Evolutionary conservation across 768 basidiomycete genomes (phyloP), one percentile per base, ranked within the genome.

Genomic region (Chalciporus chontae): DNA sequence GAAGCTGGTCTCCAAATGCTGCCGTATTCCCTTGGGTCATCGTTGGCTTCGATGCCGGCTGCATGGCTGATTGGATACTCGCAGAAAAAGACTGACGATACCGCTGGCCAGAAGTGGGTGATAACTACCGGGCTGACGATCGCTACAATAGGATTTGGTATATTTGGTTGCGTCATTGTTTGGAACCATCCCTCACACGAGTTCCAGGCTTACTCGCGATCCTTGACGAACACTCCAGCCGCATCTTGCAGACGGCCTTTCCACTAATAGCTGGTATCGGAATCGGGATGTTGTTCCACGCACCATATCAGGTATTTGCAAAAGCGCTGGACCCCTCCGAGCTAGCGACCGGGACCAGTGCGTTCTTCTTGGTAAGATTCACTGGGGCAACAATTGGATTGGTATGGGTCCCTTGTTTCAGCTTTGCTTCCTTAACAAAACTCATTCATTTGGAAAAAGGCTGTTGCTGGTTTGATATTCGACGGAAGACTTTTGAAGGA

Each of bases 331-430:
- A 79, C 49, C 78, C 81, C 7, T 71, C 77, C 41, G 84, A 90
- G 56, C 65, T 90, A 45, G 89, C 90, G 4, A 77, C 82, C 18
- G 86, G 87, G 26, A 93, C 90, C 9, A 85, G 88, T 61, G 89
- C 88, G 10, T 93, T 92, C 67, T 92, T 93, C 69, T 75, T 92
- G 48, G 87, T 90, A 40, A 78, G 90, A 39, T 92, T 92, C 69
- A 91, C 89, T 32, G 90, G 90, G 8, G 87, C 90, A 27, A 90
- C 90, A 3, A 73, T 85, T 34, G 90, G 90, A 53, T 68, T 93
- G 71, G 90, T 89, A 66, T 58, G 84, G 64, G n/a, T 36, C 34
- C 13, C 53, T 56, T 51, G 15, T 24, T 36, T 3, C 31, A 39
- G 29, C 7, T 17, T 19, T n/a, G 3, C 34, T 40, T 52, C 34